Base-by-base conservation (phyloP, 805 yeast species). In the Groenewaldozyma tartarivorans region DNA sequence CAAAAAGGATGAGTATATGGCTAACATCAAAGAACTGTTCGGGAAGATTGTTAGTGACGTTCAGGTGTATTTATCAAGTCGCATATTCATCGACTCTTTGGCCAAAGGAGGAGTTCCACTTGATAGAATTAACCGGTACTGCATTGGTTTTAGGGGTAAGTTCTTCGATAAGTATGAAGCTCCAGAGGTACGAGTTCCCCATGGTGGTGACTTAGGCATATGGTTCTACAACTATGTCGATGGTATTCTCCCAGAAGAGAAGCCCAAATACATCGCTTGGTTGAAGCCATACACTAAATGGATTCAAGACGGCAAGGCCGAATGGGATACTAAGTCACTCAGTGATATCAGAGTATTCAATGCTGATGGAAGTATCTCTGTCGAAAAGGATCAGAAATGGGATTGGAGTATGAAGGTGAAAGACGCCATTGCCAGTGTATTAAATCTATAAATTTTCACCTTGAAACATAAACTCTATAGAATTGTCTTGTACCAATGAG, bases 121-220 rank as follows among this genome's bases (percentile, higher is more conserved):
- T 11, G 38, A 36, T 16, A 21, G 21, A 5, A 38, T 43, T n/a
- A 17, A 18, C 39, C 19, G 47, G 6, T 40, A 43, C 20, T 33
- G 38, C n/a, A 31, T 43, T 4, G 40, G 18, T 5, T 41, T 18
- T 33, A 26, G 47, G 4, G 36, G 33, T 2, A 20, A 41, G 20
- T 33, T 16, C n/a, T 24, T 31, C 18, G 43, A 36, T n/a, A 21
- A 34, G 13, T 36, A 35, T 13, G 35, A 17, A 9, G 20, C 26
- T 6, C 36, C 39, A 4, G 38, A 36, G 3, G 18, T 13, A 7
- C n/a, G 13, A 20, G 47, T 43, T 9, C 47, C 47, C 2, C 47
- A 43, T 36, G 43, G 30, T 9, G 44, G 41, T 2, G 47, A 43
- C 20, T 15, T 36, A 22, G 38, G 38, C 26, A 22, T 43, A 15